Evolutionary conservation across 495 filamentous ascomycete genomes (phyloP).

Genomic region (Penicillium desertorum): DNA sequence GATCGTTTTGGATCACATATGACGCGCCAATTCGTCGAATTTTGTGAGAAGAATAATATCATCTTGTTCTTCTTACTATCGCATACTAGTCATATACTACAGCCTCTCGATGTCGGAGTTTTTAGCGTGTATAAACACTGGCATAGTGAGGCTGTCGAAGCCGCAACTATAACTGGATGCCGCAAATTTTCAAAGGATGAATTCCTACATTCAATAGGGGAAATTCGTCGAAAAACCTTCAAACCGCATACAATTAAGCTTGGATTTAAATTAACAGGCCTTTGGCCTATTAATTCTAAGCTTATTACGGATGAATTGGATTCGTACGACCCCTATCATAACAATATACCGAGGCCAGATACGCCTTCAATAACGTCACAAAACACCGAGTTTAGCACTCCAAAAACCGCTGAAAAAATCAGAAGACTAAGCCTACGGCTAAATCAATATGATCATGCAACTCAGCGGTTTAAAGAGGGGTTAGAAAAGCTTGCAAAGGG

Average conservation of each 20-base stretch:
- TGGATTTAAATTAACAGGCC: not conserved
- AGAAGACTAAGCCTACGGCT: not conserved
- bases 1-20: not conserved
- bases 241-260: not conserved
- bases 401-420: not conserved
- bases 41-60: too few species aligned
- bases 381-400: not conserved
- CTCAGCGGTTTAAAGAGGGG: not conserved
- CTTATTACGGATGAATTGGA: not conserved
- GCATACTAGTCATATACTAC: not conserved
- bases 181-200: not conserved
- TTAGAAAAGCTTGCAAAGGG: not conserved
- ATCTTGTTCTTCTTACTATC: not conserved
- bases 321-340: not conserved
- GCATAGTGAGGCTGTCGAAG: not conserved
- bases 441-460: not conserved
- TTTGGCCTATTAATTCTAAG: not conserved
- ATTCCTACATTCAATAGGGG: not conserved
- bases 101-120: not conserved
- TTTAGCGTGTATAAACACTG: not conserved
- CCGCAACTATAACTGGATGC: not conserved
- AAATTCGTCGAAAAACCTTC: not conserved
- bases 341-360: not conserved
- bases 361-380: too few species aligned
- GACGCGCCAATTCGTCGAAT: too few species aligned